Conservation (phyloP, 352 stramenopile species). For the Pythium periplocum region DNA sequence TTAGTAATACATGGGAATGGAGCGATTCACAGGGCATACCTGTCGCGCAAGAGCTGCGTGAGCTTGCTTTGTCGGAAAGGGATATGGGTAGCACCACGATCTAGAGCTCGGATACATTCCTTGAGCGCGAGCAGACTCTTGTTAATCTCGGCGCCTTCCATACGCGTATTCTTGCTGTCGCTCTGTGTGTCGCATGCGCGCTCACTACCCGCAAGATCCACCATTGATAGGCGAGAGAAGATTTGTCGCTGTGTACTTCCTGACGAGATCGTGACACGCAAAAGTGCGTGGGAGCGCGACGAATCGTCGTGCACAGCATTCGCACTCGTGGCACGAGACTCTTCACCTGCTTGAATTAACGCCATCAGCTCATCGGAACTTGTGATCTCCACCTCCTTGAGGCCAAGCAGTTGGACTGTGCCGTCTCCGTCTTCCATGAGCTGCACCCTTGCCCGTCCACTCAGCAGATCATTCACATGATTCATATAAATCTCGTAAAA, state of each 20-base stretch:
- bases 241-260: slow-evolving; percentile 15
- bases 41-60: slow-evolving; percentile 90
- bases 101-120: slow-evolving; percentile 95
- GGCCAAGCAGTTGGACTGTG: slow-evolving; percentile 89
- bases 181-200: slow-evolving; percentile 91
- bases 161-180: slow-evolving; percentile 76
- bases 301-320: slow-evolving; percentile 94
- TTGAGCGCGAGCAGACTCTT: slow-evolving; percentile 96
- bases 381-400: slow-evolving; percentile 81
- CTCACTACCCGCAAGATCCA: slow-evolving; percentile 94
- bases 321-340: slow-evolving; percentile 89
- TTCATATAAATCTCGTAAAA: slow-evolving; percentile 98
- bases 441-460: slow-evolving; percentile 81
- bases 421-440: slow-evolving; percentile 91
- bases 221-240: slow-evolving; percentile 58
- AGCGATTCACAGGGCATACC: slow-evolving; percentile 10
- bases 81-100: slow-evolving; percentile 82
- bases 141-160: slow-evolving; percentile 97
- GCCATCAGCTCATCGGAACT: slow-evolving; percentile 84
- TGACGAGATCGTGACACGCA: slow-evolving; percentile 73
- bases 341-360: slow-evolving; percentile 86
- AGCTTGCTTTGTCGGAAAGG: slow-evolving; percentile 95
- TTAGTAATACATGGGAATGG: not conserved
- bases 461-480: slow-evolving; percentile 93
- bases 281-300: slow-evolving; percentile 90